Evolutionary conservation across 2,329 filamentous ascomycete genomes (phyloP).

Genomic region (Trichoderma semiorbis): DNA sequence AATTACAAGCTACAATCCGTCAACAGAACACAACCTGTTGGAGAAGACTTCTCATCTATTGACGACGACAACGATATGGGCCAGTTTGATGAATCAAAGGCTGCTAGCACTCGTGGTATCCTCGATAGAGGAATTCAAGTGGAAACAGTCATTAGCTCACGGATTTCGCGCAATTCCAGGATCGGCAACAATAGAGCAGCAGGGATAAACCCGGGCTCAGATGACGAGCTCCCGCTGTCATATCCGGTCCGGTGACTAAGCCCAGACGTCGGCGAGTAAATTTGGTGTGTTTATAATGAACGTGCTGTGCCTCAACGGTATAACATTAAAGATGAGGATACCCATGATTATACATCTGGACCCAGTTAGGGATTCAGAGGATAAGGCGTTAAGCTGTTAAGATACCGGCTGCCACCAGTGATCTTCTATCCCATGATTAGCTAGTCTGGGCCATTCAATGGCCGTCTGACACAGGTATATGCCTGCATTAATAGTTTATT

Average conservation of each 20-base stretch:
- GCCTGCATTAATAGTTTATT: no score
- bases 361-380: not conserved
- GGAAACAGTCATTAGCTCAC: not conserved
- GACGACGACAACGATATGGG: constrained; percentile 6
- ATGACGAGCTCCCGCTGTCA: constrained; percentile 5
- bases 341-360: not conserved
- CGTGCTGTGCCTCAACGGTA: not conserved
- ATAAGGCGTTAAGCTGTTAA: not conserved
- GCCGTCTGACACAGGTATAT: not conserved
- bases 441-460: not conserved
- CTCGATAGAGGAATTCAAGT: not conserved
- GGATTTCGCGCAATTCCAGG: not conserved
- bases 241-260: constrained; percentile 7
- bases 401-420: not conserved
- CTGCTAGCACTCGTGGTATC: not conserved
- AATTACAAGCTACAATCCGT: constrained; percentile 1
- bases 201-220: not conserved
- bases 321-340: not conserved
- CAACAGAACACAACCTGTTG: not conserved
- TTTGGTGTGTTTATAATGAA: not conserved
- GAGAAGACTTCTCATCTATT: constrained; percentile 4
- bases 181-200: not conserved
- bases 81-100: not conserved
- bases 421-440: not conserved
- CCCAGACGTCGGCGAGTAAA: not conserved